phyloP scores from a whole-genome alignment of 805 yeast genomes.

The Candida oleophila region DNA sequence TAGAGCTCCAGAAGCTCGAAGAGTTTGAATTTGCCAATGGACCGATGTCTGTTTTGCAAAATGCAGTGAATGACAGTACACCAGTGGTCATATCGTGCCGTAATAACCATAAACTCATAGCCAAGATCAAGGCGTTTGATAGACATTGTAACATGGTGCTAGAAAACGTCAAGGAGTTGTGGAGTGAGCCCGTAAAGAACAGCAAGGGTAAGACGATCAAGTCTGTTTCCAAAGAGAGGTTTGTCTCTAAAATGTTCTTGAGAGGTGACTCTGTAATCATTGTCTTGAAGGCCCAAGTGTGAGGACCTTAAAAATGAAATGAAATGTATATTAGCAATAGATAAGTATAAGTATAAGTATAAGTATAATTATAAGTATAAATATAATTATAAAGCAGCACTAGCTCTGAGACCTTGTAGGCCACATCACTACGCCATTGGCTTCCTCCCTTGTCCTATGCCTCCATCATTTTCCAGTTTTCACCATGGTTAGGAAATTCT shows the following conservation, averaged over 20 bases:
- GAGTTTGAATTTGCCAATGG: conserved; percentile 89
- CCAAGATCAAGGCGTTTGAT: conserved; percentile 90
- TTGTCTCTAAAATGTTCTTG: conserved; percentile 82
- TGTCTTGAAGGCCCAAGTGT: conserved; percentile 49
- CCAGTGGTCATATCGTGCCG: conserved; percentile 87
- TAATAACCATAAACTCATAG: conserved; percentile 89
- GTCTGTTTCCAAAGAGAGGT: conserved; percentile 63
- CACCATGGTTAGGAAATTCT: no score
- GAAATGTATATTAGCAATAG: neutral
- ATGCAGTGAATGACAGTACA: conserved; percentile 70
- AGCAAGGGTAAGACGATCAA: conserved; percentile 72
- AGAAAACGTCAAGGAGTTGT: conserved; percentile 87
- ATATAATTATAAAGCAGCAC: no score
- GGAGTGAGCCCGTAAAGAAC: conserved; percentile 63
- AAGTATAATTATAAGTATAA: conserved; percentile 10
- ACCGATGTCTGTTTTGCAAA: conserved; percentile 85
- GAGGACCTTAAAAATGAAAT: neutral
- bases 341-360: neutral
- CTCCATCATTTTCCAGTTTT: no score
- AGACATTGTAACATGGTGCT: conserved; percentile 92
- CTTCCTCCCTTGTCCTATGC: no score
- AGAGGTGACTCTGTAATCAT: conserved; percentile 96
- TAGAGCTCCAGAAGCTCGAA: conserved; percentile 77
- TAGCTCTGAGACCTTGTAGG: no score
- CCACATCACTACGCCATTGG: no score